Percentiles rank a stretch among this genome's conserved stretches.
Conservation (phyloP, 495 filamentous ascomycete genomes). For the Penicillium turbatum region DNA sequence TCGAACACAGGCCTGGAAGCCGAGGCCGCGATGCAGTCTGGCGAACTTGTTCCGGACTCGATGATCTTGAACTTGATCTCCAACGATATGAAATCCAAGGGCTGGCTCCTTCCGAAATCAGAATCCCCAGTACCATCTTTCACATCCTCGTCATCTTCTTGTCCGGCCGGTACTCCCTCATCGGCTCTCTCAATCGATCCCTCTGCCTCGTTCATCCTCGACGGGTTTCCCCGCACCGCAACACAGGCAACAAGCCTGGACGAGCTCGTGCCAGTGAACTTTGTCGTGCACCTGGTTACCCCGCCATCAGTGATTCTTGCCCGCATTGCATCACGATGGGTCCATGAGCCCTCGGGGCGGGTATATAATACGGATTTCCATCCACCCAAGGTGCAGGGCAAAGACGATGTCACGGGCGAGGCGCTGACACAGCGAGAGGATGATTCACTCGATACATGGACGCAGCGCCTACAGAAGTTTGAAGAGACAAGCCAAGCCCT, state of each 20-base stretch:
- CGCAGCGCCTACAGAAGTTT: slow-evolving; percentile 71
- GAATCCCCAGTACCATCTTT: slow-evolving; percentile 16
- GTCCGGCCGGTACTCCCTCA: slow-evolving; percentile 8
- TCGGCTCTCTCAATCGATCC: slow-evolving; percentile 57
- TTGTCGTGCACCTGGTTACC: slow-evolving; percentile 61
- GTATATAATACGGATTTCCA: slow-evolving; percentile 95
- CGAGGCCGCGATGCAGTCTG: slow-evolving; percentile 77
- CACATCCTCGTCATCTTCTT: slow-evolving; percentile 8
- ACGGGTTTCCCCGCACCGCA: slow-evolving; percentile 91
- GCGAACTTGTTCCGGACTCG: slow-evolving; percentile 79
- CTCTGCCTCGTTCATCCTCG: slow-evolving; percentile 84
- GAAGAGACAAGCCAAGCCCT: slow-evolving; percentile 80
- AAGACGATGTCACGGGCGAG: slow-evolving; percentile 91
- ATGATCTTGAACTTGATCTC: slow-evolving; percentile 90
- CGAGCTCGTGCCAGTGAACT: slow-evolving; percentile 79
- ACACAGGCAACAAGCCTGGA: slow-evolving; percentile 74
- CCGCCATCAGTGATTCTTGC: slow-evolving; percentile 72
- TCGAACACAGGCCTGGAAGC: slow-evolving; percentile 71
- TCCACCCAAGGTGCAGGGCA: slow-evolving; percentile 69
- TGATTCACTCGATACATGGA: slow-evolving; percentile 84
- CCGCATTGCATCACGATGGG: slow-evolving; percentile 85
- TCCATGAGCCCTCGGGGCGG: slow-evolving; percentile 86
- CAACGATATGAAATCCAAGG: slow-evolving; percentile 74
- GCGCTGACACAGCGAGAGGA: slow-evolving; percentile 74
- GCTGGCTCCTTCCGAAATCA: slow-evolving; percentile 59